Evolutionary conservation across 2,329 filamentous ascomycete species (phyloP).

Genomic region (Chaetomium olivaceum): DNA sequence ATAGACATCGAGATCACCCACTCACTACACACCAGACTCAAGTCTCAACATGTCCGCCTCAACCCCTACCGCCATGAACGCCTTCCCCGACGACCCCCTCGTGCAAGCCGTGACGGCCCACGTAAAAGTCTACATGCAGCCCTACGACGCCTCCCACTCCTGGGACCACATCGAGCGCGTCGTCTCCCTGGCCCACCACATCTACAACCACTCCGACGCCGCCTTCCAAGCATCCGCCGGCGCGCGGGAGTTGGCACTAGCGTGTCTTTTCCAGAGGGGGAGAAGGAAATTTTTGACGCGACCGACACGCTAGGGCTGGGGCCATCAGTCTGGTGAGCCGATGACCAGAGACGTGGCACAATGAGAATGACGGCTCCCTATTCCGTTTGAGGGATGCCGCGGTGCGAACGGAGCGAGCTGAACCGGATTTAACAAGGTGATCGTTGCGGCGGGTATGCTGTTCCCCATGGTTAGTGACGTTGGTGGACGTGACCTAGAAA

Average conservation of each 20-base stretch:
- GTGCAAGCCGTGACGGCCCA: constrained; percentile 60
- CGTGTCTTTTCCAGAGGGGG: background rate
- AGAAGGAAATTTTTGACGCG: constrained; percentile 8
- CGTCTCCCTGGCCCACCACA: constrained; percentile 67
- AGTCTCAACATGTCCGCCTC: constrained; percentile 7
- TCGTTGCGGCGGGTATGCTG: constrained; percentile 33
- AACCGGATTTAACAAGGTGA: background rate
- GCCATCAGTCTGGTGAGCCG: background rate
- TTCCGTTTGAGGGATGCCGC: constrained; percentile 11
- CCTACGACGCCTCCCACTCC: constrained; percentile 85
- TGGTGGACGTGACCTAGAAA: background rate
- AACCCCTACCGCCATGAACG: constrained; percentile 27
- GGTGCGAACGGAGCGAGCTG: background rate
- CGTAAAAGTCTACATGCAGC: constrained; percentile 70
- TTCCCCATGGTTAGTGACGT: background rate
- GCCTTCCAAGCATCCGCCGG: constrained; percentile 30
- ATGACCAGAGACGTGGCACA: background rate
- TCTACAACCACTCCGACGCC: constrained; percentile 54
- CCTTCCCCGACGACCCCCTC: constrained; percentile 47
- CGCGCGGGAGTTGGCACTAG: constrained; percentile 13
- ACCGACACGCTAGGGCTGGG: background rate
- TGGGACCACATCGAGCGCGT: constrained; percentile 83
- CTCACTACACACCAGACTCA: background rate
- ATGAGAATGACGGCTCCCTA: background rate
- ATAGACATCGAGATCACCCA: background rate